Conservation (phyloP, 179 eudicot genomes). For the Beta macrorhiza region DNA sequence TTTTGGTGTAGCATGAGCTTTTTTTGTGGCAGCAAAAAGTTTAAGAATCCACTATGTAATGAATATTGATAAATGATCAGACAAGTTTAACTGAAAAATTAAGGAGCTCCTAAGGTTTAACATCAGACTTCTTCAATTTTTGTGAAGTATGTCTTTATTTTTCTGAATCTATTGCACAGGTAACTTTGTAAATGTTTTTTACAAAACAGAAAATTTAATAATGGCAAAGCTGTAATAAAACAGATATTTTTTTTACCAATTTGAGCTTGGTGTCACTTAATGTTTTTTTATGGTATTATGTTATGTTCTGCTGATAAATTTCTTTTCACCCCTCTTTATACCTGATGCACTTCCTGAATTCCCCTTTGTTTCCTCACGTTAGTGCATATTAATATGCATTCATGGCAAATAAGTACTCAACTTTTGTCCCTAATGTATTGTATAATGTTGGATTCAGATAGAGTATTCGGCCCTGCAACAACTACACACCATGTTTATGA, state of each 20-base stretch:
- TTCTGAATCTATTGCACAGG: neutral
- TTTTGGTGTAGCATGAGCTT: neutral
- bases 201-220: no score
- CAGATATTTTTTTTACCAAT: no score
- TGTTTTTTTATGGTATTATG: neutral
- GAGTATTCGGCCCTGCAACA: slow-evolving; percentile 90
- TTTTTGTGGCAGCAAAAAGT: neutral
- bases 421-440: neutral
- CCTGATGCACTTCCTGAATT: neutral
- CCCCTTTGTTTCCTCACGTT: neutral
- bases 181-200: neutral
- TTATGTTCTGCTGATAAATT: neutral
- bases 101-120: neutral
- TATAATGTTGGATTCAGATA: slow-evolving; percentile 45
- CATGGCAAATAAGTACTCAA: neutral
- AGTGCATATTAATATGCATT: neutral
- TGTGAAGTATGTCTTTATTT: neutral
- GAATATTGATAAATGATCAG: neutral
- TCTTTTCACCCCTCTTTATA: neutral
- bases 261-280: no score
- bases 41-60: neutral
- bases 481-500: slow-evolving; percentile 89
- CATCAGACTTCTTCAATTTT: neutral
- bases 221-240: no score
- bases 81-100: neutral